Conservation (phyloP, 2,329 filamentous ascomycete genomes). For the Nothomitra cinnamomea region DNA sequence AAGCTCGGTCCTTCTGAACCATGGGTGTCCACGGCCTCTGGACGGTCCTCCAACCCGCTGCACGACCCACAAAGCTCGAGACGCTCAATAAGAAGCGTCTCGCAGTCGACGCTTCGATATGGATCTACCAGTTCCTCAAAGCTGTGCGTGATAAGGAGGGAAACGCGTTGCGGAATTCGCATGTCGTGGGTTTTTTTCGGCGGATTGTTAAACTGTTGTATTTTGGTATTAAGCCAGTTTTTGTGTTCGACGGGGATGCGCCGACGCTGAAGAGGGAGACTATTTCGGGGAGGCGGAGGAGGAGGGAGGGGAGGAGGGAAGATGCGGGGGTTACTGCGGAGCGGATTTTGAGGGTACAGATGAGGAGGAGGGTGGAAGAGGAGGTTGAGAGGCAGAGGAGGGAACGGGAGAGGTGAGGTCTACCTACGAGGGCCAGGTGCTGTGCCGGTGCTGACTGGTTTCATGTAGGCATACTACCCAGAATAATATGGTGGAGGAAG, state of each 20-base stretch:
- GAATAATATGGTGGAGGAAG: conserved; percentile 43
- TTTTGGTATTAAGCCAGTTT: conserved; percentile 90
- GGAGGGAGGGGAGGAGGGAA: conserved; percentile 75
- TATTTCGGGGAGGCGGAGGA: conserved; percentile 57
- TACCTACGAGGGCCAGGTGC: background rate
- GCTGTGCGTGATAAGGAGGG: conserved; percentile 97
- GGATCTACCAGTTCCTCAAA: conserved; percentile 99
- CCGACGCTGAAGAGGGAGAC: conserved; percentile 84
- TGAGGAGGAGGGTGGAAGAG: conserved; percentile 79
- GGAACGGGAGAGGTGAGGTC: conserved; percentile 16
- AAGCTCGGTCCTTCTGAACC: background rate
- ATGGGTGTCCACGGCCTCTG: conserved; percentile 99
- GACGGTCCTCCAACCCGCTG: conserved; percentile 89
- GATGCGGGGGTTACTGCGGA: conserved; percentile 86
- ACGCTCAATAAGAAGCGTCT: conserved; percentile 92
- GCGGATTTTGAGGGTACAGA: conserved; percentile 81
- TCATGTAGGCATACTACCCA: too few species aligned
- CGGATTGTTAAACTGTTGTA: conserved; percentile 95
- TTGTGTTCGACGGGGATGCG: conserved; percentile 94
- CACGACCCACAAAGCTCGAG: conserved; percentile 87
- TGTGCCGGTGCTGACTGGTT: background rate
- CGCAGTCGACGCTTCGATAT: conserved; percentile 94
- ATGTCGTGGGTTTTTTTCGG: conserved; percentile 94
- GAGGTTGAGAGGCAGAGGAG: conserved; percentile 51
- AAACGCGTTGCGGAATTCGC: conserved; percentile 86